Percentiles rank a stretch among this genome's conserved stretches.
phyloP scores from a whole-genome alignment of 2,329 filamentous ascomycete genomes.

The Alternaria infectoria region DNA sequence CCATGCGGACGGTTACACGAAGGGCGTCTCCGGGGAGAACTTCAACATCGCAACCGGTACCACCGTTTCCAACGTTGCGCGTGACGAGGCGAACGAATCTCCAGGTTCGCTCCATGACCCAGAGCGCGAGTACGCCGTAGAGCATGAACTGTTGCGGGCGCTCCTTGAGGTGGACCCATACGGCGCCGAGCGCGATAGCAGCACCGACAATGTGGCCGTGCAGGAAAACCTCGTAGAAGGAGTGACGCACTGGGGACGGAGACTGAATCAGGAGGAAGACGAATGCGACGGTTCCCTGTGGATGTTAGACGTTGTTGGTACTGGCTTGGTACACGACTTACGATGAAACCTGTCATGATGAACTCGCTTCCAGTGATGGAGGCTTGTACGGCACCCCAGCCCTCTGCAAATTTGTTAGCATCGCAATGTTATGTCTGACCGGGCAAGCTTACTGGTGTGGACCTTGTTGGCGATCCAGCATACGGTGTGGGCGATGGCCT shows the following conservation, averaged over 20 bases:
- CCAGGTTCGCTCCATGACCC: slow-evolving; percentile 67
- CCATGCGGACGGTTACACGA: slow-evolving; percentile 75
- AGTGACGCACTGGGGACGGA: slow-evolving; percentile 73
- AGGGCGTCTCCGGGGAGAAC: slow-evolving; percentile 77
- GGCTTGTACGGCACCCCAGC: slow-evolving; percentile 57
- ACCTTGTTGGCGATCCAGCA: slow-evolving; percentile 62
- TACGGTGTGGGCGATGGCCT: slow-evolving; percentile 70
- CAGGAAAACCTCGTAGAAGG: slow-evolving; percentile 81
- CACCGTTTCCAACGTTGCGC: slow-evolving; percentile 70
- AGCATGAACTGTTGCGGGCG: slow-evolving; percentile 66
- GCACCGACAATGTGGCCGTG: slow-evolving; percentile 72
- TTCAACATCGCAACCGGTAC: slow-evolving; percentile 73
- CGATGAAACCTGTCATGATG: slow-evolving; percentile 69
- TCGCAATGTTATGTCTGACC: neutral
- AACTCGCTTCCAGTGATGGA: slow-evolving; percentile 54
- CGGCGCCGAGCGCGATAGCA: slow-evolving; percentile 63
- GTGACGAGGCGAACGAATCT: slow-evolving; percentile 68
- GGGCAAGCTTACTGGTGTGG: slow-evolving; percentile 37
- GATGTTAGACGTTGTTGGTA: slow-evolving; percentile 64
- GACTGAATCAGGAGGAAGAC: slow-evolving; percentile 71
- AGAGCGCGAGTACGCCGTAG: slow-evolving; percentile 68
- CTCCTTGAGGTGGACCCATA: slow-evolving; percentile 69
- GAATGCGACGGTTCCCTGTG: slow-evolving; percentile 65
- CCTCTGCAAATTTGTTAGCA: slow-evolving; percentile 43
- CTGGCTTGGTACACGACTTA: slow-evolving; percentile 59